Evolutionary conservation across 768 basidiomycete species (phyloP).

Genomic region (Suillus sp.): DNA sequence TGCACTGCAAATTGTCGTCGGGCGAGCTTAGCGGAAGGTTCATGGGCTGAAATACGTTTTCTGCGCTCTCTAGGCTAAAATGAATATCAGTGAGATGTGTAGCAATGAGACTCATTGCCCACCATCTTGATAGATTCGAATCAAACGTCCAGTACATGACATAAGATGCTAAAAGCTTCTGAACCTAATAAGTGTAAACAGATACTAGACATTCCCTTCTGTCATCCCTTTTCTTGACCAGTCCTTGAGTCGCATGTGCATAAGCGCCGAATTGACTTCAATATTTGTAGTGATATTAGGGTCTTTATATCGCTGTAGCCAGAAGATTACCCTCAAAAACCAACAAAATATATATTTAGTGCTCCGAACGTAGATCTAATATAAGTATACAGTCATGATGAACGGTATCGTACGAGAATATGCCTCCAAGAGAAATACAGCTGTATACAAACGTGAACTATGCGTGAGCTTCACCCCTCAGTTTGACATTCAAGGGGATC

Average conservation of each 20-base stretch:
- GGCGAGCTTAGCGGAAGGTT: slow-evolving; percentile 50
- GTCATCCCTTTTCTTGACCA: not conserved
- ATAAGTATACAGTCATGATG: not conserved
- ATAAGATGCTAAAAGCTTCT: slow-evolving; percentile 3
- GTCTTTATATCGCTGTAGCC: not conserved
- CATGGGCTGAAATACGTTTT: slow-evolving; percentile 48
- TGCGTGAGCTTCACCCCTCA: not conserved
- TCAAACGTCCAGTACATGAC: not conserved
- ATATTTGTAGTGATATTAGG: not conserved
- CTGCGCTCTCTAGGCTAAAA: slow-evolving; percentile 40
- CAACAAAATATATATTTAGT: not conserved
- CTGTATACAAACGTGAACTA: not conserved
- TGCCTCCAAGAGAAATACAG: not conserved
- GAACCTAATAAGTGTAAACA: slow-evolving; percentile 5
- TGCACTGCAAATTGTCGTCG: slow-evolving; percentile 54
- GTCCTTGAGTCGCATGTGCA: not conserved
- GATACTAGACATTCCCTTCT: not conserved
- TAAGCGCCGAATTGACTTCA: not conserved
- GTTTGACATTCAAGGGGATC: slow-evolving; percentile 16
- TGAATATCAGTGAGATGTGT: slow-evolving; percentile 16
- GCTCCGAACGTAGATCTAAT: not conserved
- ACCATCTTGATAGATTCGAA: slow-evolving; percentile 23
- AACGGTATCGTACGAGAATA: not conserved
- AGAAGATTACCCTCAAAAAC: not conserved
- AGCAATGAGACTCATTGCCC: slow-evolving; percentile 9